Evolutionary conservation across 306 rosid genomes (phyloP).

Genomic region (Quercus bicolor): DNA sequence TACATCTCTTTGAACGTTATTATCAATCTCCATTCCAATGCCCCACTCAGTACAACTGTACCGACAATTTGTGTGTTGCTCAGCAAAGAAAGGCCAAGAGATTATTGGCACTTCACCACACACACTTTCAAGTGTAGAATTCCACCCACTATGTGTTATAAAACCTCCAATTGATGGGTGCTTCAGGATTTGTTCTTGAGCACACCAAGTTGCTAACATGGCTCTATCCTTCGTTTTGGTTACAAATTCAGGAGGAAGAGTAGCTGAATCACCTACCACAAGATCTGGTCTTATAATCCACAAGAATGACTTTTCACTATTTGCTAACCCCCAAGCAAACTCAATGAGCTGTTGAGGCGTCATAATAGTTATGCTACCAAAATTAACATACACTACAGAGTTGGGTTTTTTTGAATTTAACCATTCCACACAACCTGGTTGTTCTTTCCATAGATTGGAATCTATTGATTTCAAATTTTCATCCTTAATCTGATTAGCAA

Average conservation of each 20-base stretch:
- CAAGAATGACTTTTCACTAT: constrained; percentile 31
- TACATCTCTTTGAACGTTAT: constrained; percentile 38
- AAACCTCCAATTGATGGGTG: constrained; percentile 44
- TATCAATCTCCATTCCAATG: constrained; percentile 36
- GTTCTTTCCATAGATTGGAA: constrained; percentile 49
- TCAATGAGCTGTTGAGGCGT: constrained; percentile 37
- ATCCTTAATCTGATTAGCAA: constrained; percentile 21
- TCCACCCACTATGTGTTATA: constrained; percentile 46
- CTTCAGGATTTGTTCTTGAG: constrained; percentile 48
- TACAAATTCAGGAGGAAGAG: constrained; percentile 27
- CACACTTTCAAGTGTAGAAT: constrained; percentile 44
- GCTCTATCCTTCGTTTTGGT: constrained; percentile 32
- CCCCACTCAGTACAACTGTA: constrained; percentile 41
- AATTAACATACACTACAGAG: constrained; percentile 40
- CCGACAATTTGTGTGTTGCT: constrained; percentile 27
- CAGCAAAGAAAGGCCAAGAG: constrained; percentile 41
- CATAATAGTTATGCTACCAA: constrained; percentile 42
- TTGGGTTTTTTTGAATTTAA: constrained; percentile 31
- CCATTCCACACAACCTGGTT: constrained; percentile 43
- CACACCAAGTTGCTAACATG: constrained; percentile 41
- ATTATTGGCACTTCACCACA: constrained; percentile 36
- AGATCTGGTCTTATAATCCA: constrained; percentile 56
- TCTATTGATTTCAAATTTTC: not conserved
- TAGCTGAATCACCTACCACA: constrained; percentile 18
- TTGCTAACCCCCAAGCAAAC: constrained; percentile 45